Evolutionary conservation across 169 alveolate species (phyloP).

Genomic region (Eimeria praecox): DNA sequence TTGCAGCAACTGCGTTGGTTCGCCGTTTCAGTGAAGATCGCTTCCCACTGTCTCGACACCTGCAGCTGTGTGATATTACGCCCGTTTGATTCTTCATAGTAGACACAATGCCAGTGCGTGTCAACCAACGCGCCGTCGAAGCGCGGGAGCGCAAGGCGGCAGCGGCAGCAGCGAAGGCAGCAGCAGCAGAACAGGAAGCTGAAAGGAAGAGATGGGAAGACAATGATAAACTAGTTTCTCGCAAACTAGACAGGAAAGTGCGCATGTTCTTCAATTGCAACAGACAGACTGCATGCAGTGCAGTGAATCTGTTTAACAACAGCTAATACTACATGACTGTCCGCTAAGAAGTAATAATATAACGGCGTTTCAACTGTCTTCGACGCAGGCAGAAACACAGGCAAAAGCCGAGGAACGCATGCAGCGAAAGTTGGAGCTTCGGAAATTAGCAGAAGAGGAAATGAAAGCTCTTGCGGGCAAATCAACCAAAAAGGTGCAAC

Average conservation of each 20-base stretch:
- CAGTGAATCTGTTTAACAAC: too few relatives aligned
- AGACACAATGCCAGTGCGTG: constrained; percentile 55
- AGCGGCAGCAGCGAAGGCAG: constrained; percentile 76
- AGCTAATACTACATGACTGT: too few relatives aligned
- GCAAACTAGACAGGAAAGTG: constrained; percentile 76
- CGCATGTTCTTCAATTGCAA: too few relatives aligned
- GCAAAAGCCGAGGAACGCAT: constrained; percentile 58
- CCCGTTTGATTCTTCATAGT: background rate
- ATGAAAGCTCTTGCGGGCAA: constrained; percentile 67
- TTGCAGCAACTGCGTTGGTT: background rate
- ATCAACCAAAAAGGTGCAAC: constrained; percentile 44
- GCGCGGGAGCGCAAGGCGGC: constrained; percentile 81
- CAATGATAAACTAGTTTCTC: constrained; percentile 59
- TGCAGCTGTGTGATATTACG: background rate
- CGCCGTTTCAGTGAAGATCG: background rate
- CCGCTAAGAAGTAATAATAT: too few relatives aligned
- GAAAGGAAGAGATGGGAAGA: constrained; percentile 75
- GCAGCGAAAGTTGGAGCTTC: constrained; percentile 62
- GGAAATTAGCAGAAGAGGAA: constrained; percentile 62
- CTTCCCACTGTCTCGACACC: background rate
- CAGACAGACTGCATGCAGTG: background rate
- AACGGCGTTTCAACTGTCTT: background rate
- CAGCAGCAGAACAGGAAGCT: constrained; percentile 68
- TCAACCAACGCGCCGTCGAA: constrained; percentile 73
- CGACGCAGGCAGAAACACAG: constrained; percentile 34